Percentiles rank a stretch among this genome's conserved stretches.
phyloP scores from a whole-genome alignment of 2,329 filamentous ascomycete species.

The Cephalotrichum gorgonifer region DNA sequence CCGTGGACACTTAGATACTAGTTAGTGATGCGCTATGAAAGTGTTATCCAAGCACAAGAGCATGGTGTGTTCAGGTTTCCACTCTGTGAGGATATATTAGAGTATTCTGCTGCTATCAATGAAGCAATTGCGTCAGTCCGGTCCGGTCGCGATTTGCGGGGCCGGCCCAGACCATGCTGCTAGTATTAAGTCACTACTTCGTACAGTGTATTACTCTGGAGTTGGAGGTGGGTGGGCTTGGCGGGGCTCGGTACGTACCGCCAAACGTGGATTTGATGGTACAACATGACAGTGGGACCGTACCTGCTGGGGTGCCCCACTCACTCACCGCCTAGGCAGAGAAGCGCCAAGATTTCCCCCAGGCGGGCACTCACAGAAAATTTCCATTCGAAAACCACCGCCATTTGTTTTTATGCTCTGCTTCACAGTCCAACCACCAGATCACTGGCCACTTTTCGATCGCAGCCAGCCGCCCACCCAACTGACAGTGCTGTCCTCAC shows the following conservation, averaged over 20 bases:
- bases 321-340: conserved; percentile 1
- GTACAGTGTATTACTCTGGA: neutral
- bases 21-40: neutral
- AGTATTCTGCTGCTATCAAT: no score
- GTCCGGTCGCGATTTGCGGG: no score
- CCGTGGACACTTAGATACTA: neutral
- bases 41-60: neutral
- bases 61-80: no score
- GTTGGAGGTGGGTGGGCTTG: neutral
- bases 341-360: conserved; percentile 3
- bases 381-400: conserved; percentile 4
- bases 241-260: no score
- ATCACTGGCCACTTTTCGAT: neutral
- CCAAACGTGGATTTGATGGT: no score
- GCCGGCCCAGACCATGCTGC: no score
- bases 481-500: neutral
- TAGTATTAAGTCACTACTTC: no score
- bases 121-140: no score
- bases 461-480: neutral
- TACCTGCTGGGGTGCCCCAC: no score
- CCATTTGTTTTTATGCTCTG: neutral
- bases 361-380: conserved; percentile 3
- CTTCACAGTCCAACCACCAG: conserved; percentile 3
- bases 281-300: no score
- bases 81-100: no score